Base-by-base conservation (phyloP, 208 protist species). In the Trypanosoma mega region DNA sequence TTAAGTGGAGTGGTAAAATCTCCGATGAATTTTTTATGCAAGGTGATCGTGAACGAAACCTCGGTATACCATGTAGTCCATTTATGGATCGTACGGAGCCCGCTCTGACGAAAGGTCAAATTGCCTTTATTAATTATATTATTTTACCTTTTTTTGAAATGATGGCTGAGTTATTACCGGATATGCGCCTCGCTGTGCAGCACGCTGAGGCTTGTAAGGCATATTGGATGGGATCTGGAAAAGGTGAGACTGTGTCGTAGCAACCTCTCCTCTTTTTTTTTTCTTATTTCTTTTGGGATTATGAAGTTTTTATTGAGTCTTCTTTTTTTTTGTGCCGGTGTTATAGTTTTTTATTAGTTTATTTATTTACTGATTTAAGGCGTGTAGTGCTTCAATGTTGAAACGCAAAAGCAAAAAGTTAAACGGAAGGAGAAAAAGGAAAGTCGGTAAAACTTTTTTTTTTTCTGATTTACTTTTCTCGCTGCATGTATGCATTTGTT, bases 1-100 rank as follows among this genome's bases (percentile, higher is more conserved):
- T 97, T 23, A 76, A 76, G 16, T 98, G 97, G 96, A 85, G 90
- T 51, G 58, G 70, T 12, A 86, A 87, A 41, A 76, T 98, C 31
- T 91, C 85, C 29, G 80, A 97, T 30, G 97, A 99, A 72, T 98
- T 98, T 64, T 97, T 91, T 55, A 78, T 86, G 56, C 90, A 97
- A 64, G 97, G 96, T 46, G 94, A 98, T 61, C 77, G 85, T 21
- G 96, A 99, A 66, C 72, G 79, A 26, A 82, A 75, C 51, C 58
- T 91, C 5, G 84, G 84, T 4, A 56, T 98, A 18, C 59, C 82
- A 29, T 87, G 92, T 63, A 97, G 94, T 41, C 94, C 94, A n/a
- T 98, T 97, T 57, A 97, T 97, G 87, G 81, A 97, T 70, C 80
- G 92, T 34, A 37, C 78, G 12, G 72, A 92, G 21, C 87, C 88